These are phyloP conservation scores for Thielaviopsis punctulata DNA, from an alignment of 2,329 filamentous ascomycete species.

Conservation along the genomic window DNA sequence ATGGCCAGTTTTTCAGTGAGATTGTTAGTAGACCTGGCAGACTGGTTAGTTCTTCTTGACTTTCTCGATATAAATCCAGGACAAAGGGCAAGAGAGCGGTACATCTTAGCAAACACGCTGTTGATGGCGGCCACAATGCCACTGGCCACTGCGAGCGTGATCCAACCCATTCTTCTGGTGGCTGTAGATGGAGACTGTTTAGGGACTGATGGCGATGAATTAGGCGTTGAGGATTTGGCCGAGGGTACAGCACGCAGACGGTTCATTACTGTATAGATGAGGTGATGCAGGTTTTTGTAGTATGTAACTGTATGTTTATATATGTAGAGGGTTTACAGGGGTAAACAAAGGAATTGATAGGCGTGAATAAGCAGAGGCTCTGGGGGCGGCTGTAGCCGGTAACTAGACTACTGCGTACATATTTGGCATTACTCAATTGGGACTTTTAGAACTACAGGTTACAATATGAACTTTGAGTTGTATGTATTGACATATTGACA, in stretches of 20 bases:
- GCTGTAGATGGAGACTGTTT: conserved; percentile 13
- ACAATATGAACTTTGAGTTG: too few species aligned
- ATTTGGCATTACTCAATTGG: too few species aligned
- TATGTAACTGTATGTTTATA: background rate
- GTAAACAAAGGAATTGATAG: too few species aligned
- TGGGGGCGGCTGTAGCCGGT: too few species aligned
- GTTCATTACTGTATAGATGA: background rate
- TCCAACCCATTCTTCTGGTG: conserved; percentile 31
- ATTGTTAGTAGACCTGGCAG: conserved; percentile 35
- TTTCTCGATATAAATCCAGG: background rate
- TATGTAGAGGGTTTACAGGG: background rate
- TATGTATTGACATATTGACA: too few species aligned
- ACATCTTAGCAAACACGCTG: conserved; percentile 72
- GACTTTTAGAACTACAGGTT: too few species aligned
- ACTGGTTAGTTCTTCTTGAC: background rate
- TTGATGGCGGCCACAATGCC: conserved; percentile 68
- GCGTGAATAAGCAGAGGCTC: too few species aligned
- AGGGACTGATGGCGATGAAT: conserved; percentile 12
- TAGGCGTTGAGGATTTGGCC: conserved; percentile 17
- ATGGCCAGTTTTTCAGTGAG: conserved; percentile 33
- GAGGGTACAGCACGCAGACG: background rate
- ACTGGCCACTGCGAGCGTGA: conserved; percentile 53
- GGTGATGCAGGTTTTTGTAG: background rate
- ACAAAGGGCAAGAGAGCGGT: too few species aligned
- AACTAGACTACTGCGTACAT: too few species aligned